Percentiles rank a stretch among this genome's conserved stretches.
Conservation (phyloP, 371 early-diverging fungal genomes). For the Apophysomyces sp. region DNA sequence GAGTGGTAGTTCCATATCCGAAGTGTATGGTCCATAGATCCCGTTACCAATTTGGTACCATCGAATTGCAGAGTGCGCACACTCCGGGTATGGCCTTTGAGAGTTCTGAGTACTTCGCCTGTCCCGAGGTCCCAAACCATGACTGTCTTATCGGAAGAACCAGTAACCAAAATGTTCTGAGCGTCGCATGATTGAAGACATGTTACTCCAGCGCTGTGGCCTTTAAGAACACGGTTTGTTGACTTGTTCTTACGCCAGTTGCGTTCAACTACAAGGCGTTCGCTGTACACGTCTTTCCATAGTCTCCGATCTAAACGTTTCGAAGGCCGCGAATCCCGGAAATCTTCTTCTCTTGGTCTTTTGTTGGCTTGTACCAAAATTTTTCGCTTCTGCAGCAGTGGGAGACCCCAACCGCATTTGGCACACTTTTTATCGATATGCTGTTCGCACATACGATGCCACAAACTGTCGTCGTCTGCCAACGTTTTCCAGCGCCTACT, state of each 20-base stretch:
- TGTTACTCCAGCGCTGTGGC: conserved; percentile 77
- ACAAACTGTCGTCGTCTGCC: conserved; percentile 88
- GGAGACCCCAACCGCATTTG: conserved; percentile 96
- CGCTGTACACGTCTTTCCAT: conserved; percentile 86
- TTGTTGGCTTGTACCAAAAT: conserved; percentile 8
- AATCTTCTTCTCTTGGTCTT: conserved; percentile 8
- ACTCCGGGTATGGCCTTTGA: conserved; percentile 85
- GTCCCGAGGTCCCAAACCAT: conserved; percentile 84
- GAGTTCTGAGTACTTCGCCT: conserved; percentile 64
- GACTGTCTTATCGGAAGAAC: conserved; percentile 78
- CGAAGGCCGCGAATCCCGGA: conserved; percentile 2
- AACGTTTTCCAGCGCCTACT: conserved; percentile 73
- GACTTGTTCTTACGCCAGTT: conserved; percentile 80
- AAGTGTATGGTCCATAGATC: conserved; percentile 74
- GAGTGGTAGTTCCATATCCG: conserved; percentile 71
- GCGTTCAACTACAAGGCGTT: conserved; percentile 76
- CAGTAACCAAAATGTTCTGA: conserved; percentile 72
- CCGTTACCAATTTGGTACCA: conserved; percentile 81
- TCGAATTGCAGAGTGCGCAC: conserved; percentile 88
- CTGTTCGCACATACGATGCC: conserved; percentile 96
- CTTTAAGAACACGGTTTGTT: conserved; percentile 35
- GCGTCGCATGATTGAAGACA: conserved; percentile 82
- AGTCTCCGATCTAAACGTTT: conserved; percentile 39
- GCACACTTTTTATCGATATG: conserved; percentile 94
- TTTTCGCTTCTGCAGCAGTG: conserved; percentile 60